Percentiles rank a stretch among this genome's conserved stretches.
phyloP scores from a whole-genome alignment of 805 yeast genomes.

The Saccharomycopsis sp. region DNA sequence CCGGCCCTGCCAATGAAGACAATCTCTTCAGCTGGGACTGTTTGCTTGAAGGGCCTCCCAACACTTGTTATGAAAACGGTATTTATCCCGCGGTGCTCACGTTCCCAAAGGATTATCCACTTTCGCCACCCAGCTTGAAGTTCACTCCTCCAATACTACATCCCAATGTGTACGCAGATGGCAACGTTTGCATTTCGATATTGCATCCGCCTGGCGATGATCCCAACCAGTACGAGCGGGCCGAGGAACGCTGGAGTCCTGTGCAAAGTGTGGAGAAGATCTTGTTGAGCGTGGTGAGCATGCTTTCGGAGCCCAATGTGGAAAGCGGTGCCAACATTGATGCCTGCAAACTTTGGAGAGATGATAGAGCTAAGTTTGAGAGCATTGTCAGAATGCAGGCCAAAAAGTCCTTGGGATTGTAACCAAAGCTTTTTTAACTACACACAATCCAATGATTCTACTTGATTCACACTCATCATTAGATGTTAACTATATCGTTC shows the following conservation, averaged over 20 bases:
- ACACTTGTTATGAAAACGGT: slow-evolving; percentile 79
- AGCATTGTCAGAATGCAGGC: slow-evolving; percentile 59
- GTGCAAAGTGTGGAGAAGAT: slow-evolving; percentile 98
- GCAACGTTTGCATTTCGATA: slow-evolving; percentile 92
- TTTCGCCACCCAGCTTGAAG: slow-evolving; percentile 68
- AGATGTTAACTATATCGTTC: slow-evolving; percentile 1
- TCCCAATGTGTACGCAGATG: slow-evolving; percentile 91
- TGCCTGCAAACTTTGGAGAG: slow-evolving; percentile 83
- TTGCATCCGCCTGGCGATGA: slow-evolving; percentile 96
- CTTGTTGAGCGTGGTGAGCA: slow-evolving; percentile 81
- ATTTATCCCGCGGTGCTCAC: slow-evolving; percentile 68
- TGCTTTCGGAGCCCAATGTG: slow-evolving; percentile 94
- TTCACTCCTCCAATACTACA: slow-evolving; percentile 80
- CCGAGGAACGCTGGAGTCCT: slow-evolving; percentile 97
- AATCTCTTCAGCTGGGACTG: slow-evolving; percentile 79
- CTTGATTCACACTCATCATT: too few relatives aligned
- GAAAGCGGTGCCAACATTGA: slow-evolving; percentile 91
- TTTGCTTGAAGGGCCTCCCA: slow-evolving; percentile 73
- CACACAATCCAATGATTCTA: too few relatives aligned
- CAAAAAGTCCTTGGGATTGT: slow-evolving; percentile 61
- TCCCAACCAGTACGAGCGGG: slow-evolving; percentile 89
- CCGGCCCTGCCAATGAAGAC: slow-evolving; percentile 77
- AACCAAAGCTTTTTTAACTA: slow-evolving; percentile 12
- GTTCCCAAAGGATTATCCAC: slow-evolving; percentile 75
- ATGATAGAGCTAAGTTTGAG: slow-evolving; percentile 56